Base-by-base conservation (phyloP, 306 rosid genomes). In the Datisca glomerata region DNA sequence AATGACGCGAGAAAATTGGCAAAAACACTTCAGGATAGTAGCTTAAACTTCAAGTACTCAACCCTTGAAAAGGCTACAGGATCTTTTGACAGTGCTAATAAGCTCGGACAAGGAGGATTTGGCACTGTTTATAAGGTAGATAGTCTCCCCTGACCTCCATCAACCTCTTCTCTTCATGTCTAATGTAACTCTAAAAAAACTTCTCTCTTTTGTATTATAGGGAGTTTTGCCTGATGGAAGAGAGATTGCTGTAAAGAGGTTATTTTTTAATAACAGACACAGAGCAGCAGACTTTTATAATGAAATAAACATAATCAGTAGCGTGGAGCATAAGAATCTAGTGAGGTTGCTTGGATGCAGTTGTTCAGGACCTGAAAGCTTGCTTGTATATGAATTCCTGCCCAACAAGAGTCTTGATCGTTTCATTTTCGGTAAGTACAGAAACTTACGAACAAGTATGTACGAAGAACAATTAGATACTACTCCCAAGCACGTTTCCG, bases 71-170 rank as follows among this genome's bases (percentile, higher is more conserved):
- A 64, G 68, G 98, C 98, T 12, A 89, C 98, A 1, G 73, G 44
- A 33, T 71, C 80, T 19, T 89, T 89, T 42, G 54, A 57, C 42
- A 54, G 52, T 1, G 55, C 51, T 10, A 80, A 84, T 78, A 89
- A 80, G 72, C 75, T 89, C 29, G 96, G 98, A 19, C 98, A 80
- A 49, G 98, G 95, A 60, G 98, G 98, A 24, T 89, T 84, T 39
- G 96, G 96, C 60, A 62, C 96, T 38, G 96, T 89, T 51, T 89
- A 89, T 36, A 89, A 78, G 73, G 98, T 89, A 67, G 11, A 36
- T 60, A 38, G 48, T 49, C 24, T 53, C 55, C 43, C 48, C 9
- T 20, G 18, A 14, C 21, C 24, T 18, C 31, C 63, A 55, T 58
- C 38, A 18, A 34, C 43, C 6, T 24, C 37, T 21, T 31, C 38